phyloP scores from a whole-genome alignment of 2,329 filamentous ascomycete genomes.

The Diaporthe caulivora region DNA sequence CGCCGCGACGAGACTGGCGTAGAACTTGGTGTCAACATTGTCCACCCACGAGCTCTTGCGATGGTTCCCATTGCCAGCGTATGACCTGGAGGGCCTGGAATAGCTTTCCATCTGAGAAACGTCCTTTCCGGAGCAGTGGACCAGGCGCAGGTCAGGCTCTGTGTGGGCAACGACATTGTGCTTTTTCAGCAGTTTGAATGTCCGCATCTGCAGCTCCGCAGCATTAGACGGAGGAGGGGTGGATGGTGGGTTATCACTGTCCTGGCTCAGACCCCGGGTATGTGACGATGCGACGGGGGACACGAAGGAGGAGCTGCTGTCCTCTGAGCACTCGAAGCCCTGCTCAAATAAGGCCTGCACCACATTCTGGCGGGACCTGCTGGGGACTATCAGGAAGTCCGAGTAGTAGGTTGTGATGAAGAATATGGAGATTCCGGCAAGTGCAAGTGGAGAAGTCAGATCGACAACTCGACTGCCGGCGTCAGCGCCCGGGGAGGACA shows the following conservation, averaged over 20 bases:
- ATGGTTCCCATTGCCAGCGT: constrained; percentile 53
- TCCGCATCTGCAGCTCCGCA: constrained; percentile 83
- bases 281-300: constrained; percentile 59
- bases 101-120: constrained; percentile 54
- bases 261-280: constrained; percentile 49
- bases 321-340: constrained; percentile 86
- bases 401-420: constrained; percentile 99
- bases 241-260: constrained; percentile 58
- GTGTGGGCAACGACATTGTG: constrained; percentile 81
- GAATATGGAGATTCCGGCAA: constrained; percentile 95
- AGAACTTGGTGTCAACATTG: constrained; percentile 72
- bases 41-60: constrained; percentile 65
- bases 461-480: constrained; percentile 93
- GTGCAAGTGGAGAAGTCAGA: constrained; percentile 87
- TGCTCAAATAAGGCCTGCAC: constrained; percentile 80
- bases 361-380: constrained; percentile 79
- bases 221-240: constrained; percentile 84
- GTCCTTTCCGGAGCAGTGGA: constrained; percentile 82
- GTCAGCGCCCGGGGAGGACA: constrained; percentile 90
- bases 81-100: constrained; percentile 49
- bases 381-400: constrained; percentile 93
- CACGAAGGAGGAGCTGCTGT: constrained; percentile 75
- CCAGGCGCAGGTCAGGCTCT: constrained; percentile 75
- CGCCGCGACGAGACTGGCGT: constrained; percentile 72
- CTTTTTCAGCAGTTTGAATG: constrained; percentile 85